Evolutionary conservation across 768 basidiomycete genomes (phyloP), one percentile per base, ranked within the genome.

Genomic region (Suillus subaureus): DNA sequence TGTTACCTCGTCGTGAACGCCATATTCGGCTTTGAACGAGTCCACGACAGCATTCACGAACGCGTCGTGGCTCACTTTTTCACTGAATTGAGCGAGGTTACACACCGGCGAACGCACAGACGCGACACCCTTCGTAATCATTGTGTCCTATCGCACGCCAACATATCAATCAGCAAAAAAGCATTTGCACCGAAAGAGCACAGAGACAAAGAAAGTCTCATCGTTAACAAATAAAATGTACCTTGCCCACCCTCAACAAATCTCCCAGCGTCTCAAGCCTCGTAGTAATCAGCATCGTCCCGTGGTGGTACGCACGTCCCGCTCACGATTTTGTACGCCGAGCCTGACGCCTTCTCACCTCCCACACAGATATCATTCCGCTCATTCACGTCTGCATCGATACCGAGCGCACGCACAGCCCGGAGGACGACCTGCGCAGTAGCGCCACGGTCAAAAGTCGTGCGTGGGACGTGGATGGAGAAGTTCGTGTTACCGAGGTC

Each of bases 401-500:
- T 82, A 3, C 87, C 90, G n/a, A 98, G 77, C 15, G 87, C 81
- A 16, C 85, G 85, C 16, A 98, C 85, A 7, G 96, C 96, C 15
- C 86, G 81, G 21, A 92, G 81, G 31, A 96, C 82, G n/a, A 96
- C 79, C 64, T 88, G 83, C 0, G 93, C 91, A 0, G 96, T 96
- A 23, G 80, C 83, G 40, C 86, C 82, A 40, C 96, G 84, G 73
- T 97, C 88, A 68, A 99, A 99, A 0, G 89, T 81, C 6, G 82
- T 71, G 6, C 97, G 85, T 0, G 97, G 91, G 15, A 97, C 83
- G 69, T 97, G 93, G 66, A 99, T 92, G 0, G 96, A 97, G 77
- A 94, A 99, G 74, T 99, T 99, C 2, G 95, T 96, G 75, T 99
- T 99, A 18, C 97, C 97, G 21, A 96, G 79, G 73, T 99, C 97